phyloP scores from a whole-genome alignment of 768 basidiomycete genomes.

The Amanita phalloides region DNA sequence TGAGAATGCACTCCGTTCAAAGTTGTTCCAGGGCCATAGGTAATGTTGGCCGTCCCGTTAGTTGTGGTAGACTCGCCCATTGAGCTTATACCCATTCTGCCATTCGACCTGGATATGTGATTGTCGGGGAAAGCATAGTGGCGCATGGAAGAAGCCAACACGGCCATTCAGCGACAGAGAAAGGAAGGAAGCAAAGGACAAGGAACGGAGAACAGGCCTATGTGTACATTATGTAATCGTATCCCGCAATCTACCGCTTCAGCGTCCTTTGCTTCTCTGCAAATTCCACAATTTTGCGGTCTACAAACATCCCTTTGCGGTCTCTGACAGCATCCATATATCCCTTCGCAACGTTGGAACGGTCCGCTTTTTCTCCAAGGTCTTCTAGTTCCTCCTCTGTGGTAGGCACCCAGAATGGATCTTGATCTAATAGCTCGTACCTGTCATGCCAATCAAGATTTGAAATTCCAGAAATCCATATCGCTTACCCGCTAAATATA shows the following conservation, averaged over 20 bases:
- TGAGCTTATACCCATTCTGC: neutral
- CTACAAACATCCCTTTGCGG: conserved; percentile 92
- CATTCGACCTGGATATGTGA: conserved; percentile 5
- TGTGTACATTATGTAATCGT: conserved; percentile 4
- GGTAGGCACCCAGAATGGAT: conserved; percentile 97
- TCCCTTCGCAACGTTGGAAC: conserved; percentile 83
- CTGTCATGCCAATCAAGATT: conserved; percentile 23
- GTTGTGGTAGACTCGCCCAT: neutral
- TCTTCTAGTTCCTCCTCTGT: conserved; percentile 97
- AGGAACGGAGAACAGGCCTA: conserved; percentile 8
- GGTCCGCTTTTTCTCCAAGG: conserved; percentile 91
- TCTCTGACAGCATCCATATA: conserved; percentile 90
- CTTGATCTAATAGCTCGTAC: conserved; percentile 87
- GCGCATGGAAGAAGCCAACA: conserved; percentile 21
- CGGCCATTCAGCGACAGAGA: conserved; percentile 16
- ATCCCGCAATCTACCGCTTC: conserved; percentile 35
- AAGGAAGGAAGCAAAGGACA: conserved; percentile 7
- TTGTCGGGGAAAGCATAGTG: conserved; percentile 14
- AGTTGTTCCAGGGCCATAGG: neutral
- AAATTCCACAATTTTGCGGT: conserved; percentile 87
- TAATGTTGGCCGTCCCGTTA: neutral
- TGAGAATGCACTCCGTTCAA: neutral
- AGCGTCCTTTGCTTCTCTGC: conserved; percentile 96
- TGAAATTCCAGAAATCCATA: neutral
- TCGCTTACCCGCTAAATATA: conserved; percentile 82